Evolutionary conservation across 768 basidiomycete genomes (phyloP), one percentile per base, ranked within the genome.

Genomic region (Hygrophoropsis aurantiaca): DNA sequence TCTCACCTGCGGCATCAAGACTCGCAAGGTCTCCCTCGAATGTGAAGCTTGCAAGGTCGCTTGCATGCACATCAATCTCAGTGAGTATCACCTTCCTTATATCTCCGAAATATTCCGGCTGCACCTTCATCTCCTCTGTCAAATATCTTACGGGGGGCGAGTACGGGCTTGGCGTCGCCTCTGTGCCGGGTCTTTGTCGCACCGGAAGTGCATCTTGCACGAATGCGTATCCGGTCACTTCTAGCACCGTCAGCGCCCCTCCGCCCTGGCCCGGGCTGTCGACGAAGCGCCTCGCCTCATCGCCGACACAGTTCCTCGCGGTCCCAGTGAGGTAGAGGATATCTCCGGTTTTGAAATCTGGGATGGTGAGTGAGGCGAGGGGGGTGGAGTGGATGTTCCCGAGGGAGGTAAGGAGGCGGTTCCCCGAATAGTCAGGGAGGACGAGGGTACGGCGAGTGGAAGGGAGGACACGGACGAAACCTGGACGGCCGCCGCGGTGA

Each of bases 251-350:
- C 19, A 85, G 58, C 2, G 71, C 62, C n/a, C n/a, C n/a, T n/a
- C n/a, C n/a, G 34, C 78, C 74, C 33, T 77, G 75, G 9, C 77
- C 68, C 3, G 81, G 82, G n/a, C n/a, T n/a, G 82, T 86, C 83
- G 34, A 84, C 54, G 4, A 55, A 53, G 30, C 71, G 72, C 7
- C 80, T 77, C 1, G 71, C 75, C 0, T 48, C 42, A 5, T 21
- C 26, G 8, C 78, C 82, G 20, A 79, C 59, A 20, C 78, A 55
- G 42, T 77, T 84, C 18, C 63, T 62, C 3, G 83, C 84, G 1
- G 65, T 60, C 5, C 84, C 84, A 2, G 85, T 85, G 25, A 85
- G 59, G 53, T 87, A 87, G 5, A 86, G 71, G n/a, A 87, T 68
- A 40, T 78, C 65, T 7, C 85, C 84, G 0, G 72, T 73, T 2